Evolutionary conservation across 2,329 filamentous ascomycete species (phyloP).

Genomic region (Alternaria brassicae): DNA sequence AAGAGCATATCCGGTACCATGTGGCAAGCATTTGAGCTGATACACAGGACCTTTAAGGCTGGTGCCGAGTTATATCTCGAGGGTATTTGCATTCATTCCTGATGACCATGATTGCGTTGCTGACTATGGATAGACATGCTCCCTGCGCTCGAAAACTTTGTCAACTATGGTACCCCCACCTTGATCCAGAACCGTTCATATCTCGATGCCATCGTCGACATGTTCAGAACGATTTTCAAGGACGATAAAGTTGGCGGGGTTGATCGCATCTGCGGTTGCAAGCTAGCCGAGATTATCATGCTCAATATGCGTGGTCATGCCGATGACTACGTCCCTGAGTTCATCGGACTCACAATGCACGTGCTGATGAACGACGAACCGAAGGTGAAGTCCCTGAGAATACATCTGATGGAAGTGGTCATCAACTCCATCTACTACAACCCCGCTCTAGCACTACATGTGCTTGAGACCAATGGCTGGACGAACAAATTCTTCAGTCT

Average conservation of each 20-base stretch:
- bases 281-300: slow-evolving; percentile 96
- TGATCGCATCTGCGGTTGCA: slow-evolving; percentile 96
- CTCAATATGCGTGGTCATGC: slow-evolving; percentile 88
- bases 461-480: slow-evolving; percentile 91
- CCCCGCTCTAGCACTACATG: slow-evolving; percentile 79
- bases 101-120: neutral
- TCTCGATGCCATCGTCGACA: slow-evolving; percentile 85
- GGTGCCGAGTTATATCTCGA: slow-evolving; percentile 97
- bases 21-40: slow-evolving; percentile 98
- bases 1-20: slow-evolving; percentile 95
- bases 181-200: slow-evolving; percentile 85
- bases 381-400: slow-evolving; percentile 90
- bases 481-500: slow-evolving; percentile 99
- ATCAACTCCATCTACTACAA: slow-evolving; percentile 99
- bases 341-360: slow-evolving; percentile 87
- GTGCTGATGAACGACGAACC: slow-evolving; percentile 77
- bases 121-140: slow-evolving; percentile 75
- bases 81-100: slow-evolving; percentile 41
- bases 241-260: slow-evolving; percentile 92
- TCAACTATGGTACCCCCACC: slow-evolving; percentile 85
- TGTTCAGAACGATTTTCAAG: slow-evolving; percentile 94
- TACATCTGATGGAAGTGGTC: slow-evolving; percentile 98
- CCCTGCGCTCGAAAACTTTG: slow-evolving; percentile 95
- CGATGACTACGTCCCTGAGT: slow-evolving; percentile 86
- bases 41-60: slow-evolving; percentile 95